phyloP scores from a whole-genome alignment of 2,329 filamentous ascomycete genomes.

The Aspergillus bombycis region DNA sequence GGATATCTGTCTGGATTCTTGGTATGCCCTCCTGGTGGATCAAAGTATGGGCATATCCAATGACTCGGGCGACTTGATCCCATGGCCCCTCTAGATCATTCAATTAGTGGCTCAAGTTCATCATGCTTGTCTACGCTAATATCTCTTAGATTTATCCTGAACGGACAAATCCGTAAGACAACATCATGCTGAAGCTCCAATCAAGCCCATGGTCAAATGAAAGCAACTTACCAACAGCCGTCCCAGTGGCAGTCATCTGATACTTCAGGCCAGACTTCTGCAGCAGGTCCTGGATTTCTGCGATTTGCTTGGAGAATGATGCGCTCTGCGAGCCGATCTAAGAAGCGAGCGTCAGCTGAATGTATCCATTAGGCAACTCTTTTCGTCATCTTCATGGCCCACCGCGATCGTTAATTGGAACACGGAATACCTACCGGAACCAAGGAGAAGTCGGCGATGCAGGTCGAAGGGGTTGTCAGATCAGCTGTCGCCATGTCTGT shows the following conservation, averaged over 20 bases:
- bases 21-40: constrained; percentile 74
- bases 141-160: neutral
- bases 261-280: constrained; percentile 75
- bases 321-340: constrained; percentile 70
- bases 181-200: neutral
- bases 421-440: constrained; percentile 57
- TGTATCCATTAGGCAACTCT: neutral
- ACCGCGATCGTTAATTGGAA: neutral
- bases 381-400: neutral
- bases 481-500: constrained; percentile 19
- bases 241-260: constrained; percentile 86
- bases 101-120: neutral
- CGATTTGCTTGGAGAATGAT: constrained; percentile 78
- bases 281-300: constrained; percentile 79
- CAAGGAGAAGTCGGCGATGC: constrained; percentile 85
- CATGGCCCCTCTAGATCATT: constrained; percentile 73
- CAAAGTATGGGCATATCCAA: constrained; percentile 75
- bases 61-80: constrained; percentile 78
- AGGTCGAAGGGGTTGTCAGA: constrained; percentile 64
- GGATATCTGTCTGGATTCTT: constrained; percentile 81
- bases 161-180: too few relatives aligned
- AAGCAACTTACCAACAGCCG: constrained; percentile 70
- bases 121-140: neutral
- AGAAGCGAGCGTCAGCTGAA: neutral
- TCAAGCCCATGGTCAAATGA: neutral